These are phyloP conservation scores for Mycogone perniciosa DNA, from an alignment of 2,329 filamentous ascomycete species.

Conservation along the genomic window DNA sequence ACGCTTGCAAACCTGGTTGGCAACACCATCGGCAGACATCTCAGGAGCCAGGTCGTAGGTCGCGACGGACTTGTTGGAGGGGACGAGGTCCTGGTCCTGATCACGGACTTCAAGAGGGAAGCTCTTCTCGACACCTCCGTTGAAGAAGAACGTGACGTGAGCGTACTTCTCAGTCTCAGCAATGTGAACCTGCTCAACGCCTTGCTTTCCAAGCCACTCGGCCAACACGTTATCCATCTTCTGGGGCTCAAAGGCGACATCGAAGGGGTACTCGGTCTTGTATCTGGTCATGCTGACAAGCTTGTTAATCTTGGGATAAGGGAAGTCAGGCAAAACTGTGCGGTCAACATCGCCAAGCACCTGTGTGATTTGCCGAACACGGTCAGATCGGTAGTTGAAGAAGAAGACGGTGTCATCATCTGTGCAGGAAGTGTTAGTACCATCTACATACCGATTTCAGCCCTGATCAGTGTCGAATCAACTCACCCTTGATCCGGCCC, in stretches of 20 bases:
- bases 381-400: conserved; percentile 99
- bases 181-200: conserved; percentile 87
- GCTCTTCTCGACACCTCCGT: conserved; percentile 94
- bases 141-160: conserved; percentile 99
- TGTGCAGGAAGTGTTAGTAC: conserved; percentile 26
- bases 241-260: conserved; percentile 88
- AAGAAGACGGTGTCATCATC: conserved; percentile 95
- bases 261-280: conserved; percentile 90
- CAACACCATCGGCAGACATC: conserved; percentile 91
- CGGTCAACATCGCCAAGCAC: conserved; percentile 88
- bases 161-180: conserved; percentile 99
- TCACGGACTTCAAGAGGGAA: conserved; percentile 90
- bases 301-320: conserved; percentile 79
- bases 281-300: conserved; percentile 98
- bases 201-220: conserved; percentile 89
- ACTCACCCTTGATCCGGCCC: conserved; percentile 71
- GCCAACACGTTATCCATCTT: conserved; percentile 97
- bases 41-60: conserved; percentile 93
- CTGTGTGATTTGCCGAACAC: conserved; percentile 93
- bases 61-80: conserved; percentile 81
- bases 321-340: conserved; percentile 83
- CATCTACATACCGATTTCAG: neutral
- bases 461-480: neutral
- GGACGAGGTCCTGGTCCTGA: conserved; percentile 68
- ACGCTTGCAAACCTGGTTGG: conserved; percentile 81